These are phyloP conservation scores for Oryza rufipogon DNA, from an alignment of 176 grass and related monocot genomes.

Conservation along the genomic window DNA sequence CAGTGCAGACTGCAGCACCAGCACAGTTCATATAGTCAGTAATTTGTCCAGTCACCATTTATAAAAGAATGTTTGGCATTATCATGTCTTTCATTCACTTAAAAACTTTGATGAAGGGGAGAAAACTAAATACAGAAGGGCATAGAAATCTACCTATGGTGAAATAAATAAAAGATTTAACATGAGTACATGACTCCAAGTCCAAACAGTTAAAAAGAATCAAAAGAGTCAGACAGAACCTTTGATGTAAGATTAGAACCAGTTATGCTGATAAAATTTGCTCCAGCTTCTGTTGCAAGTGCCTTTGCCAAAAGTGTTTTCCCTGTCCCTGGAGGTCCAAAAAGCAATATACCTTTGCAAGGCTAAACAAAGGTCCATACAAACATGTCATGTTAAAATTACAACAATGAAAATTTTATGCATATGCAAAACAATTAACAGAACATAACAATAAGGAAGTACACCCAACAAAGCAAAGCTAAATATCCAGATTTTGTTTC, in stretches of 20 bases:
- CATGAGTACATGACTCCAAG: neutral
- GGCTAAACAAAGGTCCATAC: conserved; percentile 57
- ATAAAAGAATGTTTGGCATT: conserved; percentile 18
- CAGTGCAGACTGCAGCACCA: neutral
- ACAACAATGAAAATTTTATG: neutral
- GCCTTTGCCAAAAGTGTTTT: conserved; percentile 98
- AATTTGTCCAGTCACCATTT: neutral
- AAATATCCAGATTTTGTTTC: conserved; percentile 1
- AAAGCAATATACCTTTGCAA: conserved; percentile 97
- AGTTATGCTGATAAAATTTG: conserved; percentile 94
- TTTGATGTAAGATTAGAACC: conserved; percentile 93
- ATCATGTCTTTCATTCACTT: conserved; percentile 6
- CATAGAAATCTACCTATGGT: neutral
- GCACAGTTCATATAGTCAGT: conserved; percentile 17
- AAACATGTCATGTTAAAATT: conserved; percentile 26
- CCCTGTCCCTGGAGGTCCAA: conserved; percentile 95
- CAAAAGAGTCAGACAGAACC: conserved; percentile 38
- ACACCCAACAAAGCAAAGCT: conserved; percentile 20
- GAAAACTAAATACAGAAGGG: conserved; percentile 9
- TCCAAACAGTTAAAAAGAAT: conserved; percentile 7
- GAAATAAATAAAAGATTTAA: neutral
- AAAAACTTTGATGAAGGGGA: neutral
- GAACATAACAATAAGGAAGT: neutral
- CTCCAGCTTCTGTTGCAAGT: conserved; percentile 96
- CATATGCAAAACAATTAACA: conserved; percentile 18